These are phyloP conservation scores for Erysimum cheiranthoides DNA, from an alignment of 345 rosid genomes.

Conservation along the genomic window DNA sequence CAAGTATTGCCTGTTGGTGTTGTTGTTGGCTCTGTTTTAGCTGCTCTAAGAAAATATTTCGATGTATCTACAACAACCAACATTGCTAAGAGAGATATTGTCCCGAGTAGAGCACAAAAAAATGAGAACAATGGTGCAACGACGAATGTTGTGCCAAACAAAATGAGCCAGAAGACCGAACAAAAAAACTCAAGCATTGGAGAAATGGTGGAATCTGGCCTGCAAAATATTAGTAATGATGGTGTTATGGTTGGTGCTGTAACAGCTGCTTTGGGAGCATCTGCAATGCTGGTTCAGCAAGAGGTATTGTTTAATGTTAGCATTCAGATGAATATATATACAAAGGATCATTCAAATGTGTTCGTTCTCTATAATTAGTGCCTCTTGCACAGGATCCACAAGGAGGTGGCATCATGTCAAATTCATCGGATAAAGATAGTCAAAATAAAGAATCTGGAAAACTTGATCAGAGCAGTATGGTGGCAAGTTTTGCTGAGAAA, in stretches of 20 bases:
- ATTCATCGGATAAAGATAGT: conserved; percentile 49
- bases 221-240: conserved; percentile 48
- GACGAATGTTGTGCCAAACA: conserved; percentile 28
- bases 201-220: conserved; percentile 46
- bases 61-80: conserved; percentile 54
- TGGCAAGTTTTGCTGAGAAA: conserved; percentile 91
- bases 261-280: conserved; percentile 93
- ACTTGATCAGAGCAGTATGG: conserved; percentile 50
- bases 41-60: conserved; percentile 80
- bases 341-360: not conserved
- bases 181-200: conserved; percentile 32
- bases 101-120: conserved; percentile 25
- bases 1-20: conserved; percentile 82
- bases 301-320: conserved; percentile 56
- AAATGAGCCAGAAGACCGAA: conserved; percentile 39
- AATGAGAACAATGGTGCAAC: conserved; percentile 25
- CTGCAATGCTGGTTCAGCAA: conserved; percentile 71
- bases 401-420: conserved; percentile 43
- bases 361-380: conserved; percentile 6
- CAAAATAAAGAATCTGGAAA: conserved; percentile 42
- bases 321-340: not conserved
- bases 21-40: conserved; percentile 85
- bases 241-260: conserved; percentile 81
- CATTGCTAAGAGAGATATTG: conserved; percentile 43
- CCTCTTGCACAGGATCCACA: conserved; percentile 47